These are phyloP conservation scores for Calamus simplicifolius DNA, from an alignment of 176 grass and related monocot species.

Conservation along the genomic window DNA sequence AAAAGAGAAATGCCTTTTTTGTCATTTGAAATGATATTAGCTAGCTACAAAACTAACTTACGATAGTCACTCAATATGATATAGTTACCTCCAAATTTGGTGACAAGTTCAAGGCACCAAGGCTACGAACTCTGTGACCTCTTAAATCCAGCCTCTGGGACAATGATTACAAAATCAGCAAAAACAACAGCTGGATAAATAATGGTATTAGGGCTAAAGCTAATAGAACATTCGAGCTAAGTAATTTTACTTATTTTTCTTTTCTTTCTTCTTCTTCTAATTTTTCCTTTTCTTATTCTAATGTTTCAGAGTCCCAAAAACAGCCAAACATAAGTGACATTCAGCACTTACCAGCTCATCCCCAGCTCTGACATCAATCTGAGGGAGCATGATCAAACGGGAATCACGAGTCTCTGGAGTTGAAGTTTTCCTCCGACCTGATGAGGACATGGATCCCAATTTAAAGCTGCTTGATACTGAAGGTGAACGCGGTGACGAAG, in stretches of 20 bases:
- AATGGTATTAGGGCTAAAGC: too few species aligned
- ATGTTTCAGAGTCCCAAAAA: neutral
- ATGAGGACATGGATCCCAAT: constrained; percentile 32
- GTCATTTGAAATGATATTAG: too few species aligned
- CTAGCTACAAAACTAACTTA: too few species aligned
- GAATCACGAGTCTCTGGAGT: constrained; percentile 54
- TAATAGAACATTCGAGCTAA: too few species aligned
- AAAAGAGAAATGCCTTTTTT: too few species aligned
- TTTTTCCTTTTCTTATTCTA: neutral
- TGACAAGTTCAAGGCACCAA: constrained; percentile 71
- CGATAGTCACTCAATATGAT: too few species aligned
- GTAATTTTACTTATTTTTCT: too few species aligned
- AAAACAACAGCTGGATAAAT: neutral
- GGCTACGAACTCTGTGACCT: constrained; percentile 67
- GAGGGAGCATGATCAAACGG: constrained; percentile 79
- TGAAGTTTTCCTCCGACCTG: constrained; percentile 48
- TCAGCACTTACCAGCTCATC: constrained; percentile 65
- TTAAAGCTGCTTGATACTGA: constrained; percentile 47
- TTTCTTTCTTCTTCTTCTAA: neutral
- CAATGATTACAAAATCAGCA: neutral
- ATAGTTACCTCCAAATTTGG: constrained; percentile 60
- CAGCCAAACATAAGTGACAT: constrained; percentile 10
- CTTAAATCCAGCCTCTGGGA: constrained; percentile 84
- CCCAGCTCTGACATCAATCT: constrained; percentile 83
- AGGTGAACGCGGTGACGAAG: constrained; percentile 44